phyloP scores from a whole-genome alignment of 495 filamentous ascomycete genomes.

The Penicillium paradoxum region DNA sequence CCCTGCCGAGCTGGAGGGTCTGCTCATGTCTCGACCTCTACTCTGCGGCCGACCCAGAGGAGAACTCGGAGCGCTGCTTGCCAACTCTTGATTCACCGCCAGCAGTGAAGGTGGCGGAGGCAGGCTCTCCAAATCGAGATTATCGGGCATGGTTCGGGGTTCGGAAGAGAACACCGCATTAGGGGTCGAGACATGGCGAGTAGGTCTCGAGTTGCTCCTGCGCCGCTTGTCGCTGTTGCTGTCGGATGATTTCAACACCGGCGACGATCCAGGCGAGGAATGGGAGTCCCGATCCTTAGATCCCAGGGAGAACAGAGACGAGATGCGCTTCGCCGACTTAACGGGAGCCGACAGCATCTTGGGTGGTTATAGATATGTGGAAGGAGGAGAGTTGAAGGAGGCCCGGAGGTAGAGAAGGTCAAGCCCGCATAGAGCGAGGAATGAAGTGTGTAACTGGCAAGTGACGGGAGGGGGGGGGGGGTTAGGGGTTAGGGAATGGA shows the following conservation, averaged over 20 bases:
- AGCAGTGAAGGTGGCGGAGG: conserved; percentile 43
- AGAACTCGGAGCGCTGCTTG: conserved; percentile 29
- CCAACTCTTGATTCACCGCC: conserved; percentile 40
- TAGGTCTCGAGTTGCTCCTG: conserved; percentile 34
- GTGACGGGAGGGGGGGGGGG: conserved; percentile 6
- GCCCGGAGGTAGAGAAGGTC: conserved; percentile 10
- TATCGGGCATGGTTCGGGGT: conserved; percentile 27
- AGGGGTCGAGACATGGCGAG: conserved; percentile 37
- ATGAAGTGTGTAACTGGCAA: conserved; percentile 14
- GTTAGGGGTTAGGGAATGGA: conserved; percentile 35
- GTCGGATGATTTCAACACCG: conserved; percentile 17
- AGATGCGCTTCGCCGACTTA: conserved; percentile 48
- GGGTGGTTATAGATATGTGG: conserved; percentile 1
- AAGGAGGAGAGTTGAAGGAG: conserved; percentile 4
- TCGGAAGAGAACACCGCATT: conserved; percentile 25
- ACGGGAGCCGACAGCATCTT: conserved; percentile 46
- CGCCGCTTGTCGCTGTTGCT: conserved; percentile 15
- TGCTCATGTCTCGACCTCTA: conserved; percentile 35
- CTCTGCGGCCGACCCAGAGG: conserved; percentile 35
- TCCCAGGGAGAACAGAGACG: conserved; percentile 43
- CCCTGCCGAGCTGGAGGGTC: conserved; percentile 35
- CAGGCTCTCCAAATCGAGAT: conserved; percentile 33
- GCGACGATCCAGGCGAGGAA: conserved; percentile 6
- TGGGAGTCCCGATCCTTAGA: conserved; percentile 33
- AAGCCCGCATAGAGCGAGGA: conserved; percentile 19